These are phyloP conservation scores for Chlorociboria aeruginascens DNA, from an alignment of 495 filamentous ascomycete genomes.

Conservation along the genomic window DNA sequence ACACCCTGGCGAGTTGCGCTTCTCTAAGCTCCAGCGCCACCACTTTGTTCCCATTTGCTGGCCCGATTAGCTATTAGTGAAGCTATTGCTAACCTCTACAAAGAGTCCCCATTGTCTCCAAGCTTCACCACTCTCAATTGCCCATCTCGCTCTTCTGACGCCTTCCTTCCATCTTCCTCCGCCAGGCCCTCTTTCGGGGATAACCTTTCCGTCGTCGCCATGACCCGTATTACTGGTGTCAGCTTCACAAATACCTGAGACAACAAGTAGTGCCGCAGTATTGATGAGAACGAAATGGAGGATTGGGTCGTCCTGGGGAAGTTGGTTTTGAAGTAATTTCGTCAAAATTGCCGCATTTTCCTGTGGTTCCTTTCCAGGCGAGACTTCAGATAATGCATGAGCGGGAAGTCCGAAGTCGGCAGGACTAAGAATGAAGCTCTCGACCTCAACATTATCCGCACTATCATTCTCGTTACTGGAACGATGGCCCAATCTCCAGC, in stretches of 20 bases:
- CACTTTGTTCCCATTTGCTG: not conserved
- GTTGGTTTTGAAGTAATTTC: slow-evolving; percentile 58
- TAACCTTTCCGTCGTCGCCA: slow-evolving; percentile 60
- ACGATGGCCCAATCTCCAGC: slow-evolving; percentile 63
- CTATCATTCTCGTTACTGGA: slow-evolving; percentile 2
- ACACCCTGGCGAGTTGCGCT: too few relatives aligned
- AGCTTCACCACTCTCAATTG: slow-evolving; percentile 68
- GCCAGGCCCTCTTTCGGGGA: slow-evolving; percentile 68
- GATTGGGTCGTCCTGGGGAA: slow-evolving; percentile 68
- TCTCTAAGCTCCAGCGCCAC: not conserved
- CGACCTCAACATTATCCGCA: slow-evolving; percentile 38
- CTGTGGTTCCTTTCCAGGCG: slow-evolving; percentile 69
- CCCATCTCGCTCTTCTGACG: slow-evolving; percentile 70
- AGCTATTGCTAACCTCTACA: slow-evolving; percentile 18
- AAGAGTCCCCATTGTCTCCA: slow-evolving; percentile 51
- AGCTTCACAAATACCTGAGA: slow-evolving; percentile 74
- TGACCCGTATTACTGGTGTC: slow-evolving; percentile 65
- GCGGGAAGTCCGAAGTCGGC: slow-evolving; percentile 70
- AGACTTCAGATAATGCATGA: slow-evolving; percentile 65
- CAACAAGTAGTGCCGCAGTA: slow-evolving; percentile 74
- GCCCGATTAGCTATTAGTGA: not conserved
- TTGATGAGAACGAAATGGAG: slow-evolving; percentile 91
- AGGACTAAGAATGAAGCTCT: slow-evolving; percentile 65
- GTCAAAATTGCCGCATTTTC: slow-evolving; percentile 82
- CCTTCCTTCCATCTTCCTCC: slow-evolving; percentile 90